Percentiles rank a stretch among this genome's conserved stretches.
These are phyloP conservation scores for Fusarium annulatum DNA, from an alignment of 2,329 filamentous ascomycete species.

Conservation along the genomic window DNA sequence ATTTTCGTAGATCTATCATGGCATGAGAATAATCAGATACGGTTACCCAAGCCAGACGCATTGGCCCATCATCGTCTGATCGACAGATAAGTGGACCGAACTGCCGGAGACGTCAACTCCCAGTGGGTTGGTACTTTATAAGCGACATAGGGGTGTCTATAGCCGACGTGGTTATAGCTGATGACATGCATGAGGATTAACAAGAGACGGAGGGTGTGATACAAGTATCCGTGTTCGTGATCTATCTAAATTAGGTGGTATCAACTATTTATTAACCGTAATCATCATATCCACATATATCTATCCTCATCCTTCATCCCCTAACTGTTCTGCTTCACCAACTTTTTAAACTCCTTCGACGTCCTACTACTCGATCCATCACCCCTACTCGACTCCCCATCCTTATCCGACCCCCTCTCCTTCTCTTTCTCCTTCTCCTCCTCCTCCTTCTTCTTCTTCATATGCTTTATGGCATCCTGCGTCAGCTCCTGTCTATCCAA, in stretches of 20 bases:
- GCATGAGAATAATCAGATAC: background rate
- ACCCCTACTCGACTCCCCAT: constrained; percentile 9
- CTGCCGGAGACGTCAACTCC: background rate
- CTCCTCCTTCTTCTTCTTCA: constrained; percentile 56
- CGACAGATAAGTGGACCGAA: constrained; percentile 10
- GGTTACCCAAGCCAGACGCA: background rate
- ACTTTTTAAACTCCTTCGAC: constrained; percentile 23
- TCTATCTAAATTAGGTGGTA: constrained; percentile 15
- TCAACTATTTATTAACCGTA: constrained; percentile 23
- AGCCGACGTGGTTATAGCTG: background rate
- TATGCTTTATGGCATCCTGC: constrained; percentile 62
- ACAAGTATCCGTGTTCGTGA: background rate
- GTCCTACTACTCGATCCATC: constrained; percentile 27
- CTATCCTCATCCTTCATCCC: background rate
- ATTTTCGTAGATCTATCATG: background rate
- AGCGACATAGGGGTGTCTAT: background rate
- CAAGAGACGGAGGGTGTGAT: background rate
- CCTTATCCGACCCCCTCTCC: background rate
- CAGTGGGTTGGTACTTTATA: background rate
- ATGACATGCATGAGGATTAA: background rate
- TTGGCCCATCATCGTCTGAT: constrained; percentile 10
- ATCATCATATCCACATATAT: constrained; percentile 23
- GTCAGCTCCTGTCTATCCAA: constrained; percentile 83
- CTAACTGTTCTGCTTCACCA: constrained; percentile 17
- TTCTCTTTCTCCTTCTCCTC: constrained; percentile 34